phyloP scores from a whole-genome alignment of 345 rosid species.

The Ailanthus altissimus region DNA sequence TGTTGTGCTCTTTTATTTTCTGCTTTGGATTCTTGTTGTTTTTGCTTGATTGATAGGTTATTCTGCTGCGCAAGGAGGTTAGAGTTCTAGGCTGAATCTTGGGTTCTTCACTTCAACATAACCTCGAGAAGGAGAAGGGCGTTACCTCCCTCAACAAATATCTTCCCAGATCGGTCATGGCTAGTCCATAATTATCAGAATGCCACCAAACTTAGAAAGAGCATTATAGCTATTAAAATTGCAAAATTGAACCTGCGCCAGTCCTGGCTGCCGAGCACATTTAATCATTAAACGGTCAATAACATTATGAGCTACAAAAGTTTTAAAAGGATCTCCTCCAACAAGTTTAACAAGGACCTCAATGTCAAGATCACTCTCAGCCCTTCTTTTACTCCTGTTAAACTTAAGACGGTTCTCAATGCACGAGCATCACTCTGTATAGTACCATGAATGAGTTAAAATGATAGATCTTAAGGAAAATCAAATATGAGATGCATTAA shows the following conservation, averaged over 20 bases:
- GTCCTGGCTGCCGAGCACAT: conserved; percentile 80
- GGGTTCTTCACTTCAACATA: no score
- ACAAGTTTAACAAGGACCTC: conserved; percentile 82
- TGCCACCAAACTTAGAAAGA: no score
- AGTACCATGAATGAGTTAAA: conserved; percentile 24
- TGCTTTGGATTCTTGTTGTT: no score
- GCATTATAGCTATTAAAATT: background rate
- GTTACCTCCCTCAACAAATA: no score
- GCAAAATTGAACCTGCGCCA: conserved; percentile 60
- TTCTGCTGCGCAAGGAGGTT: no score
- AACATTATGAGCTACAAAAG: conserved; percentile 81
- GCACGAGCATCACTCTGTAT: conserved; percentile 82
- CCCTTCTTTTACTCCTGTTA: conserved; percentile 76
- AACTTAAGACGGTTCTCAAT: conserved; percentile 71
- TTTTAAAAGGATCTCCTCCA: conserved; percentile 74
- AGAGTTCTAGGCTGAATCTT: no score
- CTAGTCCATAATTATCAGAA: conserved; percentile 24
- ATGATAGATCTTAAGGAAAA: conserved; percentile 18
- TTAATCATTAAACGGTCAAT: conserved; percentile 85
- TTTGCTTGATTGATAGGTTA: no score
- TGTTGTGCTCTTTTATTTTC: no score
- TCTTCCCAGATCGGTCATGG: conserved; percentile 71
- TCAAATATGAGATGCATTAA: conserved; percentile 18
- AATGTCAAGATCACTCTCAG: conserved; percentile 70
- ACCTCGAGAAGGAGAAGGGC: no score